Evolutionary conservation across 2,329 filamentous ascomycete species (phyloP), one percentile per base, ranked within the genome.

Genomic region (Sphaerulina vaccinii): DNA sequence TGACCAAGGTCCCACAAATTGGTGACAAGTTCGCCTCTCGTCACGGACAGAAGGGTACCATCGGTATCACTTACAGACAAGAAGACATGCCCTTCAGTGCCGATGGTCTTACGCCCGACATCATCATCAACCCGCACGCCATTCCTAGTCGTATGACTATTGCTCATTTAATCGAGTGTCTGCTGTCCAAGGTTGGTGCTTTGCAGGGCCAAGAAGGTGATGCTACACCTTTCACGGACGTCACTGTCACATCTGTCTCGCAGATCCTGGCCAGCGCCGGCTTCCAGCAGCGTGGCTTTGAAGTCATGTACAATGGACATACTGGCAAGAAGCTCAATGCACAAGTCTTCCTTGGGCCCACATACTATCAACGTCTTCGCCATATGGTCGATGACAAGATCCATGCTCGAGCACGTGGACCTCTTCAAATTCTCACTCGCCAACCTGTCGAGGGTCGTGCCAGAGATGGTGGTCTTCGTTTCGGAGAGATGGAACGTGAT

Each of bases 351-450:
- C 83, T 99, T 52, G 93, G 93, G 7, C 93, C 93, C 1, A 99
- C 93, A 1, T 99, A 99, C 77, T 99, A 99, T 75, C 93, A 99
- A 75, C 90, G 95, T 72, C 82, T 99, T 55, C 87, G 93, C 59
- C 95, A 99, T 75, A 99, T 99, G 95, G 95, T 99, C 63, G 93
- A 99, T 71, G 93, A 99, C 79, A 99, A 99, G 82, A 99, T 99
- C 65, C 93, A 99, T 75, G 95, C 93, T n/a, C 88, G 95, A 73
- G 93, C 95, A 11, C 87, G 93, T 70, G 93, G 95, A 29, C 93
- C 93, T 1, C 88, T 96, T 18, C 93, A 99, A 74, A 99, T 99
- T 67, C 83, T 99, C 75, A 99, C 93, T 2, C 82, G 95, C 52
- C 93, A 99, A 73, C 93, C 93, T 15, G 93, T 99, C 11, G 93